Evolutionary conservation across 2,329 filamentous ascomycete genomes (phyloP), one percentile per base, ranked within the genome.

Genomic region (Cladosporium sp.): DNA sequence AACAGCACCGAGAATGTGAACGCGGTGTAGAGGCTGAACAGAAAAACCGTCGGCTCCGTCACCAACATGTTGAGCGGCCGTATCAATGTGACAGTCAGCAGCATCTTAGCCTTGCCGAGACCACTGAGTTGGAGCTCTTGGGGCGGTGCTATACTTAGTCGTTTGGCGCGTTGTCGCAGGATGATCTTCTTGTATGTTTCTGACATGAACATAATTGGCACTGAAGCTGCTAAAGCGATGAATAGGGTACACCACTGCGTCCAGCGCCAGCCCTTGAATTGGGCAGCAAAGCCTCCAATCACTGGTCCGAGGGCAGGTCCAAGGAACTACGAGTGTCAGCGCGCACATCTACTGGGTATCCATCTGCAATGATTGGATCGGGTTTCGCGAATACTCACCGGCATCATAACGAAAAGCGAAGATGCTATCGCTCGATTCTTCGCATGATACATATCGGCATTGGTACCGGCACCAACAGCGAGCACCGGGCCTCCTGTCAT

Each of bases 131-230:
- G 19, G 22, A 54, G 53, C n/a, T 45, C 38, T 11, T 54, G 54
- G 2, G 64, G 61, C 7, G 54, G 48, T n/a, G 56, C 47, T 1
- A 70, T 50, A 15, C 64, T 61, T 1, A 61, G 56, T 22, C 61
- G 62, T 52, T 68, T 69, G 4, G 66, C 65, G 30, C 68, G 58
- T 20, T 59, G 62, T 43, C 64, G 58, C 1, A 80, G 64, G 1
- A 80, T 74, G 51, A 70, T 64, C 45, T 69, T 70, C 52, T 82
- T 78, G 60, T 80, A 82, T 0, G 81, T 83, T 59, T 85, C 82
- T 27, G 70, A 64, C 57, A 73, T 74, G 2, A 74, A 69, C 2
- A 78, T 45, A 0, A 74, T 54, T 1, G 61, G 51, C 15, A 71
- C n/a, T 40, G 65, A 69, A 1, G 68, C 64, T 6, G 64, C 62